Evolutionary conservation across 106 monocot species (phyloP), one percentile per base, ranked within the genome.

Genomic region (Acorus gramineus): DNA sequence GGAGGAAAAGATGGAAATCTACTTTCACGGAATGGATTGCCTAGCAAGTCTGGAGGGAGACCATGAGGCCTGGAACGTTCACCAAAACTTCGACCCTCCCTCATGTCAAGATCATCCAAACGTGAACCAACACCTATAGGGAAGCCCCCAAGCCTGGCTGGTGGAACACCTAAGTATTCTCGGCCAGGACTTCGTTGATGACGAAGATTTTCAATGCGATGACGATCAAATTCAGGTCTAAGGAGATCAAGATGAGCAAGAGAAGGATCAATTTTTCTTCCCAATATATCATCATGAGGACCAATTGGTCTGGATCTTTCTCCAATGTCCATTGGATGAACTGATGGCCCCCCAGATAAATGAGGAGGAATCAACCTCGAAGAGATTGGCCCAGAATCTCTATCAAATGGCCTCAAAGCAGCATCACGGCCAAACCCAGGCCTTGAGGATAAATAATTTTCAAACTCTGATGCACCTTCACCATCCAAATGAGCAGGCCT

Each of bases 401-500:
- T 57, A 7, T 79, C 74, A 62, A 78, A 64, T 8, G 77, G 47
- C 52, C 80, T 82, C 11, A 60, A 14, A 2, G 62, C 53, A 66
- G 68, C 64, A 75, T 71, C 68, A 54, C 47, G 55, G 4, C 57
- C 68, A 60, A 59, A 49, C 43, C 14, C 50, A 28, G 28, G 28
- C 62, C 78, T 76, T 57, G 66, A 72, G 46, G 76, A 55, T 44
- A 61, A 8, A 44, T 89, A 79, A 14, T 57, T 68, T 44, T 82
- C 80, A 79, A 85, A 75, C 54, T 64, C 80, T 10, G 69, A 14
- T 4, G 49, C 46, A 9, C 80, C 71, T 72, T 79, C 83, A 62
- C 70, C 65, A 60, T 86, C 81, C 55, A 81, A 72, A 73, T 76
- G 73, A 49, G 73, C 54, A 53, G 83, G 71, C 67, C 84, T 53